These are phyloP conservation scores for Metarhizium rileyi DNA, from an alignment of 2,329 filamentous ascomycete species.

Conservation along the genomic window DNA sequence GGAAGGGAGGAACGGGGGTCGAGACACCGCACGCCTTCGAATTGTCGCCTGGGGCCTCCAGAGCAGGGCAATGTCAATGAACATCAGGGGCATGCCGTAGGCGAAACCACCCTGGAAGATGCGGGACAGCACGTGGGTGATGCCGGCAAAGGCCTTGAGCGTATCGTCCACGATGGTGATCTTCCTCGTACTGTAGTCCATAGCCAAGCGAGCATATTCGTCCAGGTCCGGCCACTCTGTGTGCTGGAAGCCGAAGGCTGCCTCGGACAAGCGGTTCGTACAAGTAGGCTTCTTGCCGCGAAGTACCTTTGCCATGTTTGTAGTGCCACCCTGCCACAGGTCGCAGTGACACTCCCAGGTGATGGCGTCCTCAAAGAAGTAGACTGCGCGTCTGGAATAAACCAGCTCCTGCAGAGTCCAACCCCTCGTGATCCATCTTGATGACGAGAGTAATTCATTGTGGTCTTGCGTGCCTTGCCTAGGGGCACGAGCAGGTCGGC, in stretches of 20 bases:
- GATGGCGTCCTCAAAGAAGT: constrained; percentile 32
- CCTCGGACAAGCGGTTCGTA: constrained; percentile 19
- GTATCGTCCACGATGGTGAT: constrained; percentile 32
- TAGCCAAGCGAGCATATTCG: constrained; percentile 33
- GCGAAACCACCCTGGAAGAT: constrained; percentile 33
- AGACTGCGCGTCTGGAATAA: constrained; percentile 32
- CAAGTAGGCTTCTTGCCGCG: constrained; percentile 24
- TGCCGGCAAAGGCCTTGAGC: constrained; percentile 31
- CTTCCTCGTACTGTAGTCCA: constrained; percentile 31
- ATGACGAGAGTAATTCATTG: constrained; percentile 28
- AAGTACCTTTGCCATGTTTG: constrained; percentile 21
- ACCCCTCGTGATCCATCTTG: constrained; percentile 29
- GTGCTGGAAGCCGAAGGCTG: constrained; percentile 29
- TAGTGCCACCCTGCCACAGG: constrained; percentile 27
- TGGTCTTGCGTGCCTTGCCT: constrained; percentile 21
- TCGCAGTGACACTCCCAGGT: constrained; percentile 39
- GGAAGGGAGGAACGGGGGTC: constrained; percentile 30
- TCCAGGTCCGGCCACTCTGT: constrained; percentile 35
- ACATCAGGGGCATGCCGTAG: constrained; percentile 37
- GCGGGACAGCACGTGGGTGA: constrained; percentile 31
- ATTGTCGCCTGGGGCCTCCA: constrained; percentile 35
- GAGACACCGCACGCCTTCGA: constrained; percentile 25
- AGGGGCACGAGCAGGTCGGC: constrained; percentile 17
- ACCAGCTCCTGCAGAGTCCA: constrained; percentile 35
- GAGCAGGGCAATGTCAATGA: constrained; percentile 33